Evolutionary conservation across 805 yeast genomes (phyloP), one percentile per base, ranked within the genome.

Genomic region (Kuraishia ogatae): DNA sequence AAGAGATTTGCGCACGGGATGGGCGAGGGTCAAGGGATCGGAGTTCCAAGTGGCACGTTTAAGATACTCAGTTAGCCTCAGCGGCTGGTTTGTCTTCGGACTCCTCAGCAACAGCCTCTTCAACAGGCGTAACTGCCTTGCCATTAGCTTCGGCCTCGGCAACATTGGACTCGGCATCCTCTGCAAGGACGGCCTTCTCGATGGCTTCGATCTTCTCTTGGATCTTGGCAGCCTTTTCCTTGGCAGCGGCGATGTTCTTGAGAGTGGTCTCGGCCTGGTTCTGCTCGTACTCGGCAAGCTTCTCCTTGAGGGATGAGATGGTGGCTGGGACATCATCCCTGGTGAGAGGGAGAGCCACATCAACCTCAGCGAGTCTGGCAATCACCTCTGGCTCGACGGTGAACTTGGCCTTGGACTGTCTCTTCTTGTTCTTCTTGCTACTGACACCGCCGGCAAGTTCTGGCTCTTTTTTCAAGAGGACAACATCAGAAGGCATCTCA

Each of bases 251-350:
- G 60, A 87, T 77, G 69, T 87, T 86, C 70, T 81, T 80, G 68
- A 83, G 80, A 57, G 97, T 89, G 66, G 84, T 88, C 56, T 83
- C 88, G 57, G 85, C 92, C 75, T 90, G 96, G 72, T 84, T 83
- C 52, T 78, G 76, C 70, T 79, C 74, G 73, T 81, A 87, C 59
- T 83, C 83, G 56, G 74, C 76, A 66, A 89, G 81, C 70, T 94
- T 91, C 62, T 77, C 80, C 76, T 84, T 82, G 71, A 93, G 82
- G 61, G 82, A 75, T 53, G 76, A 82, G 64, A 88, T 71, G 59
- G 93, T 82, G 50, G 72, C 71, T 35, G 85, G 77, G 60, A 86
- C 83, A 54, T 88, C 93, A 19, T 84, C 94, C 59, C 80, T 73
- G 62, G 84, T 79, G 57, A 85, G 77, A 67, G 99, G 99, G 59